phyloP scores from a whole-genome alignment of 2,329 filamentous ascomycete species.

The Scortechinia acanthostroma region DNA sequence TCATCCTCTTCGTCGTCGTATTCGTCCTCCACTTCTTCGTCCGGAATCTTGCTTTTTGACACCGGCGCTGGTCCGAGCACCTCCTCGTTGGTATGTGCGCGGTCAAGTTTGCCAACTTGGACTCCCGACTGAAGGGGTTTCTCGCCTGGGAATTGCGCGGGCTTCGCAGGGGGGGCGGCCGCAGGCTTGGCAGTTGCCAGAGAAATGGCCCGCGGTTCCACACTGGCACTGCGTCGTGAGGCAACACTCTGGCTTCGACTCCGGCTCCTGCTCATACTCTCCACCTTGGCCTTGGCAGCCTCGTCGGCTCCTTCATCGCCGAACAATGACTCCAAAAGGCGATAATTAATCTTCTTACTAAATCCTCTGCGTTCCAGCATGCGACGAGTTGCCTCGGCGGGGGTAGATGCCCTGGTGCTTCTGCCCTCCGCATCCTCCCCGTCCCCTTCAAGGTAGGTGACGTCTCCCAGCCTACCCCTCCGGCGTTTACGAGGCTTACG shows the following conservation, averaged over 20 bases:
- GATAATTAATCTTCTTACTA: slow-evolving; percentile 1
- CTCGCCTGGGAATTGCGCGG: neutral
- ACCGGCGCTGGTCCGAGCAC: neutral
- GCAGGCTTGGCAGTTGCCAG: neutral
- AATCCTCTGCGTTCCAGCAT: neutral
- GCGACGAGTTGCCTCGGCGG: neutral
- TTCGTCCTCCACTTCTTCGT: slow-evolving; percentile 4
- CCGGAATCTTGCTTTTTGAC: no score
- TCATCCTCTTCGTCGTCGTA: slow-evolving; percentile 5
- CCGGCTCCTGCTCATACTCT: neutral
- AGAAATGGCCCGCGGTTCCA: neutral
- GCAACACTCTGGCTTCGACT: neutral
- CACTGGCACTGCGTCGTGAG: neutral
- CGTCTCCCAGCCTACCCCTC: neutral
- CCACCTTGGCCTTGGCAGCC: neutral
- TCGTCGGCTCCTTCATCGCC: neutral
- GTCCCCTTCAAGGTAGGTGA: slow-evolving; percentile 1
- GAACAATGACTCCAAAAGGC: neutral
- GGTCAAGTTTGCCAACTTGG: no score
- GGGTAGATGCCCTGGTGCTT: neutral
- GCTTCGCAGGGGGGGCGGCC: neutral
- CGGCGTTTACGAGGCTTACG: slow-evolving; percentile 17
- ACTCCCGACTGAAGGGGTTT: no score
- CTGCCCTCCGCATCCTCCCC: neutral
- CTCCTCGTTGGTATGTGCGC: neutral